A percentile compares a stretch with the other conserved stretches of the same genome.
Evolutionary conservation across 2,329 filamentous ascomycete genomes (phyloP).

Genomic region (Penicillium sp.): DNA sequence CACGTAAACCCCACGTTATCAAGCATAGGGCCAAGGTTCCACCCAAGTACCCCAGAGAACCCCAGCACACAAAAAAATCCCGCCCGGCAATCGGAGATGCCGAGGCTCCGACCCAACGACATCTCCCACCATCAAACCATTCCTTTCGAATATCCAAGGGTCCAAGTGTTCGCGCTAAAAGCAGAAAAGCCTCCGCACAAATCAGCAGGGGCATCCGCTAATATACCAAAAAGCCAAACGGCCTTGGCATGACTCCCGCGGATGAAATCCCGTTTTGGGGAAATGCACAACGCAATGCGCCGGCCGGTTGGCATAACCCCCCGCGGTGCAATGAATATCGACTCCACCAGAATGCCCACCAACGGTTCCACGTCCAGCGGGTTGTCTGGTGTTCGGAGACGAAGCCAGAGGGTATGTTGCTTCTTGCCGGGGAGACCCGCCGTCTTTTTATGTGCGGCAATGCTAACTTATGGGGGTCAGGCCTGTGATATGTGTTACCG

Average conservation of each 20-base stretch:
- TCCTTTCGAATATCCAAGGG: background rate
- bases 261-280: constrained; percentile 6
- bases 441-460: background rate
- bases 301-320: constrained; percentile 15
- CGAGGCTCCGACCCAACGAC: constrained; percentile 12
- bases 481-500: constrained; percentile 92
- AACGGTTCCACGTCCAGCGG: background rate
- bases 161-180: background rate
- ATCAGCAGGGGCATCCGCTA: background rate
- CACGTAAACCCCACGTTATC: background rate
- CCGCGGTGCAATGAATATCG: constrained; percentile 8
- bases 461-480: constrained; percentile 43
- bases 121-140: background rate
- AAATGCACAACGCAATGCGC: constrained; percentile 20
- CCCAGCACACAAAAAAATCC: background rate
- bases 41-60: constrained; percentile 1
- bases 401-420: constrained; percentile 14
- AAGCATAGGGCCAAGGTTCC: background rate
- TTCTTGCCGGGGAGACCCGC: background rate
- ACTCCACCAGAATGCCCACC: constrained; percentile 8
- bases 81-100: constrained; percentile 1
- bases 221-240: background rate
- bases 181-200: background rate
- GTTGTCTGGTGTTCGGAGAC: constrained; percentile 1
- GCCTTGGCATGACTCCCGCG: constrained; percentile 22